Evolutionary conservation across 2,329 filamentous ascomycete genomes (phyloP).

Genomic region (Cladosporium cucumerinum): DNA sequence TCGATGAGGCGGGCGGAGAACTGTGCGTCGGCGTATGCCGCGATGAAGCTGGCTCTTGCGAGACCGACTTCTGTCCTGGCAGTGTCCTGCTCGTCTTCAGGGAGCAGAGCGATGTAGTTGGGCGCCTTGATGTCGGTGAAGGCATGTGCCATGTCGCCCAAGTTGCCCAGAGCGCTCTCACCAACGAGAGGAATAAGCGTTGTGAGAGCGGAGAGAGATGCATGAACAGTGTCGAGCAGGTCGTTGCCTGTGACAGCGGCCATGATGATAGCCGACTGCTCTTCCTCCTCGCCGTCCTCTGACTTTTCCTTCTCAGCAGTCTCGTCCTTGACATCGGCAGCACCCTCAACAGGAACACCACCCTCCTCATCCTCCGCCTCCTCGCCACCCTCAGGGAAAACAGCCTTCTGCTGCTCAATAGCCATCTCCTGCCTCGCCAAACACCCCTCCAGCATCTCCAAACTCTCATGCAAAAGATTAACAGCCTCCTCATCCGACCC

Average conservation of each 20-base stretch:
- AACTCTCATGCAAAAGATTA: slow-evolving; percentile 56
- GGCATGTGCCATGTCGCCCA: slow-evolving; percentile 59
- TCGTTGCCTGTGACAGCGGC: slow-evolving; percentile 63
- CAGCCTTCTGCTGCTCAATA: slow-evolving; percentile 40
- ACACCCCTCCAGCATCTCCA: slow-evolving; percentile 57
- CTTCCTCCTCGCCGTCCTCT: slow-evolving; percentile 38
- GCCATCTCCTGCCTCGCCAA: slow-evolving; percentile 45
- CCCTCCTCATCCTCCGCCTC: slow-evolving; percentile 16
- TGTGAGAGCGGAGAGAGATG: slow-evolving; percentile 53
- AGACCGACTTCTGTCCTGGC: slow-evolving; percentile 46
- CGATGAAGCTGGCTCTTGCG: slow-evolving; percentile 55
- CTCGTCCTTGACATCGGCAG: slow-evolving; percentile 32
- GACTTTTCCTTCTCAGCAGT: slow-evolving; percentile 22
- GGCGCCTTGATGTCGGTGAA: slow-evolving; percentile 54
- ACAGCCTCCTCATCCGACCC: slow-evolving; percentile 47
- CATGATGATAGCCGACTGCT: slow-evolving; percentile 65
- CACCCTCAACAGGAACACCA: slow-evolving; percentile 25
- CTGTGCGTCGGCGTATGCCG: slow-evolving; percentile 54
- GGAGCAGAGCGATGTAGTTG: slow-evolving; percentile 45
- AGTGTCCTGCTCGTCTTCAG: slow-evolving; percentile 25
- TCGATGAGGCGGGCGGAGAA: slow-evolving; percentile 53
- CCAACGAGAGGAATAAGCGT: slow-evolving; percentile 50
- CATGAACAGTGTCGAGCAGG: slow-evolving; percentile 65
- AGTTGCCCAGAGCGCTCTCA: slow-evolving; percentile 44
- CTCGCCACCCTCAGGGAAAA: slow-evolving; percentile 28